These are phyloP conservation scores for Ophiocordyceps polyrhachis-furcata DNA, from an alignment of 2,329 filamentous ascomycete genomes.

Conservation along the genomic window DNA sequence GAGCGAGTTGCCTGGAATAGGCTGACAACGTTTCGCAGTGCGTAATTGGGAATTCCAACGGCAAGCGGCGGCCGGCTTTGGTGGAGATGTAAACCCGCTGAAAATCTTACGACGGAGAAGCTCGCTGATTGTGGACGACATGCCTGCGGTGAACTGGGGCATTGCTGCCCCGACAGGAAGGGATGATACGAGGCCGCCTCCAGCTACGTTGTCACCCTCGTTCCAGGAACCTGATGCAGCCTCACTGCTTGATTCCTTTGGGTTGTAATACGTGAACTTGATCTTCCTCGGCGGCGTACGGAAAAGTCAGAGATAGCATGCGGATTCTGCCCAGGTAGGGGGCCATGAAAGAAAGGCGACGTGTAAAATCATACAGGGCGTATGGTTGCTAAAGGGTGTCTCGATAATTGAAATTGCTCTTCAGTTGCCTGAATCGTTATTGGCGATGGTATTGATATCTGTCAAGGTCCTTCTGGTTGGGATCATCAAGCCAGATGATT, in stretches of 20 bases:
- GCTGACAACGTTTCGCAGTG: slow-evolving; percentile 25
- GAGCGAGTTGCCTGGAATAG: neutral
- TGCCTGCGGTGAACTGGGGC: slow-evolving; percentile 29
- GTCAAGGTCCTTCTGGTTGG: too few relatives aligned
- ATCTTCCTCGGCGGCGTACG: neutral
- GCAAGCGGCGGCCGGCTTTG: slow-evolving; percentile 18
- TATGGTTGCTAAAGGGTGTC: neutral
- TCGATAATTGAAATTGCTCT: too few relatives aligned
- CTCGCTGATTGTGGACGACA: slow-evolving; percentile 64
- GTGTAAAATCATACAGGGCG: too few relatives aligned
- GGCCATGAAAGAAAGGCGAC: neutral
- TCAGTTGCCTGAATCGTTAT: too few relatives aligned
- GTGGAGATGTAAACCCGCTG: slow-evolving; percentile 40
- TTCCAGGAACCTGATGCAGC: slow-evolving; percentile 88
- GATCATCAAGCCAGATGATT: too few relatives aligned
- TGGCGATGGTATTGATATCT: too few relatives aligned
- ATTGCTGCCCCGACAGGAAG: slow-evolving; percentile 13
- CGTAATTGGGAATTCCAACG: slow-evolving; percentile 66
- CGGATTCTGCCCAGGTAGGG: neutral
- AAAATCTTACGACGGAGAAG: slow-evolving; percentile 52
- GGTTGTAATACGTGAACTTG: slow-evolving; percentile 37
- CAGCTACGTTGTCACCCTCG: slow-evolving; percentile 41
- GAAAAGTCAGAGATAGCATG: neutral
- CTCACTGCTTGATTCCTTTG: slow-evolving; percentile 81
- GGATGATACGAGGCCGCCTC: slow-evolving; percentile 19